phyloP scores from a whole-genome alignment of 1,284 basidiomycete genomes.

The Pseudozyma hubeiensis region DNA sequence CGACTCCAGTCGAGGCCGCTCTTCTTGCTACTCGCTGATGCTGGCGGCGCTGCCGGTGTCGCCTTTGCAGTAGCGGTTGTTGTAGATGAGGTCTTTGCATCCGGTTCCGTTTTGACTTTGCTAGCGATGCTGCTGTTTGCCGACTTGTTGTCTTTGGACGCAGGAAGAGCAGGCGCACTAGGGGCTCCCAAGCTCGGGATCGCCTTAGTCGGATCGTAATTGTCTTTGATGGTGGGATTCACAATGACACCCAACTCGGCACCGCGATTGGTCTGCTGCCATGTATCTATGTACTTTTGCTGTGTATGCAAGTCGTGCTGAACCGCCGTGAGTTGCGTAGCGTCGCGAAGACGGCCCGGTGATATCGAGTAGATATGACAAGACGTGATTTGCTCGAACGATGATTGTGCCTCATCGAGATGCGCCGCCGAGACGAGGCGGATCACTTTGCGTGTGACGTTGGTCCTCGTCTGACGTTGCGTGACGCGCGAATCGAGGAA shows the following conservation, averaged over 20 bases:
- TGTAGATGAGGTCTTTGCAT: constrained; percentile 8
- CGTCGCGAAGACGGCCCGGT: constrained; percentile 39
- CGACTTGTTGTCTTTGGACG: constrained; percentile 17
- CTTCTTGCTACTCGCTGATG: constrained; percentile 12
- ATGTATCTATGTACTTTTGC: constrained; percentile 47
- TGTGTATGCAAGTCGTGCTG: constrained; percentile 53
- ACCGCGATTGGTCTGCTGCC: constrained; percentile 48
- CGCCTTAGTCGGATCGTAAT: constrained; percentile 36
- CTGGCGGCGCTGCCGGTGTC: constrained; percentile 12
- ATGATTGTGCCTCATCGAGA: constrained; percentile 32
- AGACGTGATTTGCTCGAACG: constrained; percentile 20
- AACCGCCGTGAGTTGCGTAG: constrained; percentile 46
- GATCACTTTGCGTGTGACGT: constrained; percentile 21
- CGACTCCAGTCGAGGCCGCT: constrained; percentile 43
- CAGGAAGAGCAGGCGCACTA: constrained; percentile 25
- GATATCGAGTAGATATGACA: constrained; percentile 58
- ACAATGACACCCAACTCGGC: constrained; percentile 47
- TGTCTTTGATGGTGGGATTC: constrained; percentile 38
- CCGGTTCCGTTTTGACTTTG: constrained; percentile 28
- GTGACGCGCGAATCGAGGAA: constrained; percentile 28
- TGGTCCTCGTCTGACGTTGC: constrained; percentile 10
- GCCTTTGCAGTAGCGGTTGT: constrained; percentile 2
- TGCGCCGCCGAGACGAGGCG: constrained; percentile 33
- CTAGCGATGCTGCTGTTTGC: constrained; percentile 4
- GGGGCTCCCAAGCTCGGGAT: constrained; percentile 34